Percentiles rank a stretch among this genome's conserved stretches.
phyloP scores from a whole-genome alignment of 805 yeast genomes.

The Deakozyma indianensis region DNA sequence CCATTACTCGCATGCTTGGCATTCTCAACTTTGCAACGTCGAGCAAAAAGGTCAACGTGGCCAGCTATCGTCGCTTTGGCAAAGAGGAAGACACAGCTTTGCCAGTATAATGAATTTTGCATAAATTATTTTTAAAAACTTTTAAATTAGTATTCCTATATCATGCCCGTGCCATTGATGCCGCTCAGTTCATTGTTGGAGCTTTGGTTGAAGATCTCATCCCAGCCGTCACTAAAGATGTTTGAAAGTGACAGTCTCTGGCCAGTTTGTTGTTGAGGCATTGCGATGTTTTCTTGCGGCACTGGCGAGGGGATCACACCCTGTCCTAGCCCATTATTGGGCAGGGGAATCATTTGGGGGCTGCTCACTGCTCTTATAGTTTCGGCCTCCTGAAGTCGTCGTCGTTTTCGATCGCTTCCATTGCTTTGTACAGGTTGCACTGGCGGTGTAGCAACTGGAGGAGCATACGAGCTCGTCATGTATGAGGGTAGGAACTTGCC shows the following conservation, averaged over 20 bases:
- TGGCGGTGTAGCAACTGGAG: background rate
- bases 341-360: background rate
- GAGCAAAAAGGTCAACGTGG: background rate
- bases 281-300: background rate
- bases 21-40: background rate
- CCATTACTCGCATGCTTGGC: background rate
- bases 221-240: slow-evolving; percentile 10
- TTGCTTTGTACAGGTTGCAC: background rate
- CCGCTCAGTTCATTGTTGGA: slow-evolving; percentile 10
- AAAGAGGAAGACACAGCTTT: slow-evolving; percentile 4
- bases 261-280: background rate
- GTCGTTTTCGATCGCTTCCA: background rate
- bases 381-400: background rate
- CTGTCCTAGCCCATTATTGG: background rate
- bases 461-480: slow-evolving; percentile 31
- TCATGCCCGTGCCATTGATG: slow-evolving; percentile 7
- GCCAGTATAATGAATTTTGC: no score
- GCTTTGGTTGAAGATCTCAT: slow-evolving; percentile 11
- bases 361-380: background rate
- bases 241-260: slow-evolving; percentile 1
- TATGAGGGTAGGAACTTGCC: slow-evolving; percentile 77
- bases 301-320: background rate
- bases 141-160: background rate
- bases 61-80: slow-evolving; percentile 1
- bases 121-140: background rate